Percentiles rank a stretch among this genome's conserved stretches.
Evolutionary conservation across 1,139 yeast genomes (phyloP).

Genomic region (Barnettozyma hawaiiensis): DNA sequence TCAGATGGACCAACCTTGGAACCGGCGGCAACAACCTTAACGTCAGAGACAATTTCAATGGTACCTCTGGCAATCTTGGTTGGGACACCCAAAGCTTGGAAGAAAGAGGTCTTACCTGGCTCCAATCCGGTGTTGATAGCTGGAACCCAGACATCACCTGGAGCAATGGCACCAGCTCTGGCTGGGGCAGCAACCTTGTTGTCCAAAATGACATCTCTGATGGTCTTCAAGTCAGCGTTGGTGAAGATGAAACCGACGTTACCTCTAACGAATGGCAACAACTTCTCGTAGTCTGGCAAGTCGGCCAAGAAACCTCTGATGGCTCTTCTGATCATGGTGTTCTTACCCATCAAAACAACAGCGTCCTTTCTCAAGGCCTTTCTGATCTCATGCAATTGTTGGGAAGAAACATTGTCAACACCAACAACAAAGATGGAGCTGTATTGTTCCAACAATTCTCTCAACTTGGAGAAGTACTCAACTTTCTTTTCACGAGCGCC

Average conservation of each 20-base stretch:
- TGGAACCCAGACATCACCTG: slow-evolving; percentile 94
- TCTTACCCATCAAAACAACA: slow-evolving; percentile 98
- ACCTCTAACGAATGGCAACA: slow-evolving; percentile 93
- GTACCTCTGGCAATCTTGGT: slow-evolving; percentile 99
- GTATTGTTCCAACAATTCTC: slow-evolving; percentile 94
- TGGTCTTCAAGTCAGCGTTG: slow-evolving; percentile 84
- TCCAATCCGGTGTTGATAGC: slow-evolving; percentile 99
- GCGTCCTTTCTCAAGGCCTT: slow-evolving; percentile 93
- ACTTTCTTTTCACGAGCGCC: slow-evolving; percentile 97
- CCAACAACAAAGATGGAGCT: slow-evolving; percentile 98
- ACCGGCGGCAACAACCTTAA: slow-evolving; percentile 86
- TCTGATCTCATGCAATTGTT: slow-evolving; percentile 99
- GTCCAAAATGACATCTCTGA: slow-evolving; percentile 80
- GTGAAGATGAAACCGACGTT: slow-evolving; percentile 99
- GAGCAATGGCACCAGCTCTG: slow-evolving; percentile 99
- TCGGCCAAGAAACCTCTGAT: slow-evolving; percentile 92
- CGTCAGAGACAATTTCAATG: slow-evolving; percentile 97
- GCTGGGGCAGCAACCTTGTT: slow-evolving; percentile 99
- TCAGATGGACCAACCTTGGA: slow-evolving; percentile 97
- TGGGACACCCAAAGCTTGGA: slow-evolving; percentile 99
- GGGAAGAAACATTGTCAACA: slow-evolving; percentile 99
- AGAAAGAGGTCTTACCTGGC: slow-evolving; percentile 99
- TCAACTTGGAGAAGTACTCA: slow-evolving; percentile 93
- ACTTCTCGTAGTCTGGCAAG: slow-evolving; percentile 93
- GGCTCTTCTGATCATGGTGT: slow-evolving; percentile 99